Percentiles rank a stretch among this genome's conserved stretches.
Conservation (phyloP, 2,329 filamentous ascomycete species). For the Sarocladium strictum region DNA sequence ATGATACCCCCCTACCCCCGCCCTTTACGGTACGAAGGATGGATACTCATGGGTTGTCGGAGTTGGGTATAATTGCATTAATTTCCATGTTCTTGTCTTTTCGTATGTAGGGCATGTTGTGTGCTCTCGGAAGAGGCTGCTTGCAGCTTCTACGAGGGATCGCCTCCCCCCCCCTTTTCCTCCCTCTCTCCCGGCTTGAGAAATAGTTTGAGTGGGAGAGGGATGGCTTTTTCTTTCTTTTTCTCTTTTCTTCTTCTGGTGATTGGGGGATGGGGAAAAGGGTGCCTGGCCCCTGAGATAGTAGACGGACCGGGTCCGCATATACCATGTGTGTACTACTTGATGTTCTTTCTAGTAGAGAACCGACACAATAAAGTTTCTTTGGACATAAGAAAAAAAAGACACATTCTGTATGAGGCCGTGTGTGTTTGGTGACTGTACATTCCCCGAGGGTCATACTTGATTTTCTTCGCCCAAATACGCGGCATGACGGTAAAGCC, state of each 20-base stretch:
- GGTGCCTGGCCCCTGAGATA: background rate
- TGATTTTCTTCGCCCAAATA: no score
- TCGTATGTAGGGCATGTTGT: background rate
- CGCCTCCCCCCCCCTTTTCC: background rate
- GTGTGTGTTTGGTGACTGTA: no score
- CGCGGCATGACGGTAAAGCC: no score
- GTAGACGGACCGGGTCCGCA: conserved; percentile 8
- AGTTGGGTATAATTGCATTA: conserved; percentile 10
- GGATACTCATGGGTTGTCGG: conserved; percentile 6
- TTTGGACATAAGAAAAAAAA: conserved; percentile 8
- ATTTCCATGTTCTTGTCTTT: conserved; percentile 9
- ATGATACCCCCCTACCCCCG: conserved; percentile 5
- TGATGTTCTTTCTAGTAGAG: conserved; percentile 4
- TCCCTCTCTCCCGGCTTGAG: background rate
- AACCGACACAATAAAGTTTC: conserved; percentile 7
- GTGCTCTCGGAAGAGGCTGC: background rate
- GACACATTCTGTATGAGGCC: no score
- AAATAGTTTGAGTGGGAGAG: background rate
- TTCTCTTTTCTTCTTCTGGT: background rate
- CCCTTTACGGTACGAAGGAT: conserved; percentile 5
- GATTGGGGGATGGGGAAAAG: background rate
- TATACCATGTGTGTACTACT: conserved; percentile 7
- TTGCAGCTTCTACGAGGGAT: background rate
- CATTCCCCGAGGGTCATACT: no score
- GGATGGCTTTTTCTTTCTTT: background rate